Evolutionary conservation across 1,139 yeast species (phyloP).

Genomic region (Hansenula sp.): DNA sequence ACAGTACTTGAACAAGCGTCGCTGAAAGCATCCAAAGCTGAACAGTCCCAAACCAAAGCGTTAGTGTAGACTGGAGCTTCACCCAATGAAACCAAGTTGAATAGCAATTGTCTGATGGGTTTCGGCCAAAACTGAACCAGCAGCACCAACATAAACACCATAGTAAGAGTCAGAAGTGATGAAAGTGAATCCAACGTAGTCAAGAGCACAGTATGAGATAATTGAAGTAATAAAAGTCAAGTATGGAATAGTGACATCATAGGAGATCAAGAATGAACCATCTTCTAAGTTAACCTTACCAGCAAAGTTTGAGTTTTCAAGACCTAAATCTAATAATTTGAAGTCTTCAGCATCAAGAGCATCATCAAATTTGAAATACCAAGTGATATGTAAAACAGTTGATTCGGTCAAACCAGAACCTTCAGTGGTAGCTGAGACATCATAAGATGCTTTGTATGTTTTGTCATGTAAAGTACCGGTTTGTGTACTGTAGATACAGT

Average conservation of each 20-base stretch:
- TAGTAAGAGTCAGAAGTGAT: constrained; percentile 8
- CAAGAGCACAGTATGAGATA: constrained; percentile 9
- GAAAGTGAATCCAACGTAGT: constrained; percentile 13
- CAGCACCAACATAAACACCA: constrained; percentile 11
- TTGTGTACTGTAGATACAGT: constrained; percentile 7
- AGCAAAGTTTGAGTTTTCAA: constrained; percentile 4
- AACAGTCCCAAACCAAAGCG: constrained; percentile 8
- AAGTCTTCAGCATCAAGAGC: constrained; percentile 10
- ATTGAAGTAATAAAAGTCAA: constrained; percentile 4
- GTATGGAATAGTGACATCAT: constrained; percentile 5
- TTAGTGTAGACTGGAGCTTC: constrained; percentile 7
- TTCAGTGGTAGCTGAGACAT: constrained; percentile 3
- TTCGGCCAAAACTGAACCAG: constrained; percentile 3
- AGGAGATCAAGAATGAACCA: constrained; percentile 11
- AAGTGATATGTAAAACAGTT: constrained; percentile 8
- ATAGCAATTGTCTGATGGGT: neutral
- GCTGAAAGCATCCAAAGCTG: constrained; percentile 6
- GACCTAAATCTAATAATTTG: constrained; percentile 6
- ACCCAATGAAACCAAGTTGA: neutral
- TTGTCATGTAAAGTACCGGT: constrained; percentile 6
- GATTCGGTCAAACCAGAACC: neutral
- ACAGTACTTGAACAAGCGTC: constrained; percentile 17
- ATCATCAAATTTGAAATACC: constrained; percentile 16
- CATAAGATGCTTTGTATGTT: constrained; percentile 7
- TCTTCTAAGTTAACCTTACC: constrained; percentile 15